Evolutionary conservation across 768 basidiomycete genomes (phyloP).

Genomic region (Fomitopsis pulvina): DNA sequence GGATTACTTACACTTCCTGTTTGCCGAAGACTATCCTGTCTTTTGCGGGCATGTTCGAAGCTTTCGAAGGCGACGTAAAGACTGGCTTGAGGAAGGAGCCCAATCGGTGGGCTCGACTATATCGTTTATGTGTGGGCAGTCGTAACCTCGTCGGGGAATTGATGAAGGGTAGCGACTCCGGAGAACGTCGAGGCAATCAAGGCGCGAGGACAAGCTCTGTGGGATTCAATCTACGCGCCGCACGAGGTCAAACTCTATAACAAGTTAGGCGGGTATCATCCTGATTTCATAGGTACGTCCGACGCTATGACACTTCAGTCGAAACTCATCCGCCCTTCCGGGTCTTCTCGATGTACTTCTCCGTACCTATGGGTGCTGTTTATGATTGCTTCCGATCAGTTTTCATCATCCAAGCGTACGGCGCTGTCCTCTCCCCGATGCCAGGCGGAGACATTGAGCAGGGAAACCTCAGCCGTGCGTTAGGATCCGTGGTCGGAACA

Average conservation of each 20-base stretch:
- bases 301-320: conserved; percentile 5
- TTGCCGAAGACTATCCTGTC: conserved; percentile 67
- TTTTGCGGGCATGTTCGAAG: conserved; percentile 68
- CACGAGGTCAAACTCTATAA: conserved; percentile 84
- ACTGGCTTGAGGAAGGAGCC: conserved; percentile 58
- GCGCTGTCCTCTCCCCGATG: conserved; percentile 68
- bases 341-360: conserved; percentile 2
- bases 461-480: conserved; percentile 78
- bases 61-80: conserved; percentile 78
- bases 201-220: conserved; percentile 63
- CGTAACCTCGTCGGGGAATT: conserved; percentile 3
- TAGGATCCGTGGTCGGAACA: conserved; percentile 81
- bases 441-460: conserved; percentile 55
- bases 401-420: conserved; percentile 85
- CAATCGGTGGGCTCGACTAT: conserved; percentile 41
- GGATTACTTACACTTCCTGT: background rate
- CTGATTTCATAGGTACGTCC: conserved; percentile 86
- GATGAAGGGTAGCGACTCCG: conserved; percentile 47
- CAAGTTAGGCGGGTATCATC: conserved; percentile 85
- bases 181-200: conserved; percentile 65
- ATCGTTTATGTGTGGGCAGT: background rate
- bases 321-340: conserved; percentile 1
- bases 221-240: conserved; percentile 85
- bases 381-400: conserved; percentile 26
- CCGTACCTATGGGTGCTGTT: conserved; percentile 5